phyloP scores from a whole-genome alignment of 2,329 filamentous ascomycete genomes.

The Hyphodiscus sp. region DNA sequence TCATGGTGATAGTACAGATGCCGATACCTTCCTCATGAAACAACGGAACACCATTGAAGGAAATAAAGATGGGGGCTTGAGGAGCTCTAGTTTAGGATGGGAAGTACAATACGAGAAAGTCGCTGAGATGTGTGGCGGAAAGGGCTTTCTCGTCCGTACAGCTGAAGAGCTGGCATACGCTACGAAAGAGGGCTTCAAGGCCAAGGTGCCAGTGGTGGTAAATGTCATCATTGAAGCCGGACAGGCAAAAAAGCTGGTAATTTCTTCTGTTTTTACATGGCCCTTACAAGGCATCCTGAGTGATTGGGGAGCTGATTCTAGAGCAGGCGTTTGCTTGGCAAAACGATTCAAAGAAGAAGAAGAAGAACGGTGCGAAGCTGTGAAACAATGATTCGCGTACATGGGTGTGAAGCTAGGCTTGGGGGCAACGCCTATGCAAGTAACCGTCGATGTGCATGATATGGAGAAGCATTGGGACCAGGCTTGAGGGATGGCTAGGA shows the following conservation, averaged over 20 bases:
- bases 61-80: constrained; percentile 32
- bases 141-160: constrained; percentile 44
- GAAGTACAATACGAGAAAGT: constrained; percentile 50
- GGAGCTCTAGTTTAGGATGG: constrained; percentile 45
- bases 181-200: constrained; percentile 43
- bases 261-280: constrained; percentile 6
- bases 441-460: not conserved
- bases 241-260: constrained; percentile 34
- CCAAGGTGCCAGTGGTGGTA: constrained; percentile 42
- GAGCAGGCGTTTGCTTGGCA: constrained; percentile 29
- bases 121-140: constrained; percentile 47
- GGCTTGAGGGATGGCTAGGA: not conserved
- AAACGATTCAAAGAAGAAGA: constrained; percentile 26
- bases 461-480: not conserved
- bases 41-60: constrained; percentile 33
- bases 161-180: constrained; percentile 44
- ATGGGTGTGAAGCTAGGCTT: too few relatives aligned
- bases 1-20: constrained; percentile 35
- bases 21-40: constrained; percentile 38
- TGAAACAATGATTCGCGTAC: not conserved
- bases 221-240: constrained; percentile 51
- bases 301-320: constrained; percentile 2
- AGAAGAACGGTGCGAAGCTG: constrained; percentile 10
- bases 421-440: not conserved
- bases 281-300: not conserved